A percentile compares a stretch with the other conserved stretches of the same genome.
Conservation (phyloP, 2,329 filamentous ascomycete species). For the Colletotrichum sp. region DNA sequence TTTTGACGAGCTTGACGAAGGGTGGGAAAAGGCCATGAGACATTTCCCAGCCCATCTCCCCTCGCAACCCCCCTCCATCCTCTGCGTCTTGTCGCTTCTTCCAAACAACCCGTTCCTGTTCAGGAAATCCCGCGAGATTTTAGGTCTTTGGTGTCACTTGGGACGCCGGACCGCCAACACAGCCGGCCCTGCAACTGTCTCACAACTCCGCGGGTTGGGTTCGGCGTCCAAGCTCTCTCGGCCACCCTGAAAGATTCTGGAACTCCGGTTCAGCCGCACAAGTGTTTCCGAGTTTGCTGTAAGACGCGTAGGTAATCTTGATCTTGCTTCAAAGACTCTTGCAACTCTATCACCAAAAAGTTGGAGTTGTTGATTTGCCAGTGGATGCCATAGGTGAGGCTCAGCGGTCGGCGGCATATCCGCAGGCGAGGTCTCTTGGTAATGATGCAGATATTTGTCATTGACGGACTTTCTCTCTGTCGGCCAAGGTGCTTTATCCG, state of each 20-base stretch:
- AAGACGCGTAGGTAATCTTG: background rate
- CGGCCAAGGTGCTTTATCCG: background rate
- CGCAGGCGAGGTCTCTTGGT: background rate
- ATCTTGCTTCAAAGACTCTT: background rate
- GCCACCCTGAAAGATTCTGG: constrained; percentile 1
- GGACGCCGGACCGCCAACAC: constrained; percentile 5
- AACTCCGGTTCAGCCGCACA: constrained; percentile 15
- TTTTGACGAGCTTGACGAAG: background rate
- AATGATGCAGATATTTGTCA: constrained; percentile 5
- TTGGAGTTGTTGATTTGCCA: background rate
- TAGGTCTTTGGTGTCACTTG: background rate
- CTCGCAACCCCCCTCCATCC: background rate
- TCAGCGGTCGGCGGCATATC: background rate
- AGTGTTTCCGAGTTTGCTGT: background rate
- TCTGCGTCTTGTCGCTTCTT: background rate
- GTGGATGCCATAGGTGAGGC: background rate
- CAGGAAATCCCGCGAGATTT: constrained; percentile 10
- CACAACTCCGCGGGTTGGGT: constrained; percentile 11
- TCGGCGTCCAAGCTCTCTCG: background rate
- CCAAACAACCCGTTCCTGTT: background rate
- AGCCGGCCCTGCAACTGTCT: constrained; percentile 13
- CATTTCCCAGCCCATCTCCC: background rate
- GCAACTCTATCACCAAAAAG: background rate
- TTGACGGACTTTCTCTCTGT: constrained; percentile 8
- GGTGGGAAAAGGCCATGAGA: background rate